These are phyloP conservation scores for Phyllostachys edulis DNA, from an alignment of 176 grass and related monocot genomes.

Conservation along the genomic window DNA sequence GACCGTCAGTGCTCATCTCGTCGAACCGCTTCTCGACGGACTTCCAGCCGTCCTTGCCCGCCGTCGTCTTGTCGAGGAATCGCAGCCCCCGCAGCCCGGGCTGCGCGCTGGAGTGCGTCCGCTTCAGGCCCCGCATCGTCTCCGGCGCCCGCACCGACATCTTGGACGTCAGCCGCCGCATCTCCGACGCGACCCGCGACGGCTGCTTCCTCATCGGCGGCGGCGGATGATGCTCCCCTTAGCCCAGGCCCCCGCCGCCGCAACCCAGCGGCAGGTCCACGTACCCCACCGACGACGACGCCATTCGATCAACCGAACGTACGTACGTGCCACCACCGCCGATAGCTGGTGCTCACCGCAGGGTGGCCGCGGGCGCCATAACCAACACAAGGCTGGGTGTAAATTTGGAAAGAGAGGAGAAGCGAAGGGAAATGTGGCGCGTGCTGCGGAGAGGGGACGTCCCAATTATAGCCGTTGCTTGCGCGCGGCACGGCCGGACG, in stretches of 20 bases:
- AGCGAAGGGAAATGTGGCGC: constrained; percentile 27
- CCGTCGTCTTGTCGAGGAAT: constrained; percentile 70
- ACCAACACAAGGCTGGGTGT: neutral
- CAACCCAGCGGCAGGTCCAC: constrained; percentile 27
- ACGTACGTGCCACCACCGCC: neutral
- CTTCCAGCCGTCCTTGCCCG: constrained; percentile 75
- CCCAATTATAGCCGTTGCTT: constrained; percentile 50
- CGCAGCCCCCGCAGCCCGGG: constrained; percentile 54
- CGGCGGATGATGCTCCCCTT: neutral
- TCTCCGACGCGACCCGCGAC: constrained; percentile 48
- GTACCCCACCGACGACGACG: constrained; percentile 11
- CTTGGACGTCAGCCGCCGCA: constrained; percentile 40
- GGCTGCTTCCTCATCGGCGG: constrained; percentile 46
- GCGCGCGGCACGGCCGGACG: constrained; percentile 50
- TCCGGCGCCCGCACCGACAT: constrained; percentile 48
- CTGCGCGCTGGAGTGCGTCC: constrained; percentile 50
- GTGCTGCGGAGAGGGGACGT: constrained; percentile 1
- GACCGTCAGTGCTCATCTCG: constrained; percentile 47
- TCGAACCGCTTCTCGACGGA: constrained; percentile 80
- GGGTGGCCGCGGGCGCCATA: neutral
- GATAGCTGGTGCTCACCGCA: constrained; percentile 12
- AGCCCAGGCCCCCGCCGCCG: neutral
- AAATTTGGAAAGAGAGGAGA: constrained; percentile 20
- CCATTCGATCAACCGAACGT: constrained; percentile 13
- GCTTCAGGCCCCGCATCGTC: constrained; percentile 33